phyloP scores from a whole-genome alignment of 192 early-diverging fungal genomes.

The Funneliformis geosporum region DNA sequence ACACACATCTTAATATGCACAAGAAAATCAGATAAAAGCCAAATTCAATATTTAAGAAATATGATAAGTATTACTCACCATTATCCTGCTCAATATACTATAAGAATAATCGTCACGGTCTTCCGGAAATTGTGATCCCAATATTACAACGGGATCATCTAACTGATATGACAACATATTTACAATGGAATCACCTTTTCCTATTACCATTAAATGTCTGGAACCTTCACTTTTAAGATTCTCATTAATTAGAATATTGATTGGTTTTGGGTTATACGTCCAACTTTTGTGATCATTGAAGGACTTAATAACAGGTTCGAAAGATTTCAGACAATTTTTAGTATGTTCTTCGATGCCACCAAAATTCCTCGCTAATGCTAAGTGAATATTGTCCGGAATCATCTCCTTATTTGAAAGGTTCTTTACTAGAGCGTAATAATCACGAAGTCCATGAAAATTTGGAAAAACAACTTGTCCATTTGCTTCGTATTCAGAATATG shows the following conservation, averaged over 20 bases:
- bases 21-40: background rate
- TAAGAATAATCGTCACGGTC: constrained; percentile 35
- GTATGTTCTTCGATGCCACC: constrained; percentile 28
- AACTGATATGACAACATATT: constrained; percentile 31
- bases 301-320: background rate
- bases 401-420: background rate
- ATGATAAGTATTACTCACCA: background rate
- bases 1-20: constrained; percentile 30
- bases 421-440: constrained; percentile 32
- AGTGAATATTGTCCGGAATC: constrained; percentile 10
- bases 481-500: constrained; percentile 30
- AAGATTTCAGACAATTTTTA: constrained; percentile 1
- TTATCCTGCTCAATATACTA: constrained; percentile 30
- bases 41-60: background rate
- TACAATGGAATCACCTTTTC: constrained; percentile 32
- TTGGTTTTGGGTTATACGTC: constrained; percentile 19
- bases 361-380: constrained; percentile 30
- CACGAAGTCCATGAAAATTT: constrained; percentile 36
- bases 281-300: background rate
- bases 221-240: constrained; percentile 16
- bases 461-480: constrained; percentile 7
- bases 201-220: constrained; percentile 34
- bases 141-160: constrained; percentile 28
- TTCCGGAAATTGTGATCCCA: constrained; percentile 34
- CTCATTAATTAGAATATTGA: constrained; percentile 3